Base-by-base conservation (phyloP, 768 basidiomycete species). In the Boletales sp. region DNA sequence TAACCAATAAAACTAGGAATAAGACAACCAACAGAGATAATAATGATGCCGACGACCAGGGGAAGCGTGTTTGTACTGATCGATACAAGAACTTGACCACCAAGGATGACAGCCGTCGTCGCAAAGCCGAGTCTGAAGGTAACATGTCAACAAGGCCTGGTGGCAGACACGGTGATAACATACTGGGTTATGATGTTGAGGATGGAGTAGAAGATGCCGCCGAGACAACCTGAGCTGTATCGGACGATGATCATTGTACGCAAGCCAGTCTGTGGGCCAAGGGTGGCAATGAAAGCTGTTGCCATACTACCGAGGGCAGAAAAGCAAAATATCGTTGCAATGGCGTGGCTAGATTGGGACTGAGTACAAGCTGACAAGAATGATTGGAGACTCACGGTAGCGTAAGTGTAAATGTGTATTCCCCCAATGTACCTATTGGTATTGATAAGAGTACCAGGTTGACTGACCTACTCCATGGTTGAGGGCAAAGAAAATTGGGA, bases 171-270 rank as follows among this genome's bases (percentile, higher is more conserved):
- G 44, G 10, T 13, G 17, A 49, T 12, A 19, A 56, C 60, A 14
- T 45, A 73, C 67, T 77, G 76, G 2, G 78, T 78, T 17, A 82
- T 58, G 55, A 80, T 78, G 57, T 81, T 82, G 6, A 82, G 61
- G 44, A 81, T 55, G 5, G 78, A 76, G 55, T 75, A 79, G 44
- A 80, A 70, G 5, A 68, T 69, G 5, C 76, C 72, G 13, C 79
- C 79, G 10, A 75, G 48, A 51, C 75, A 80, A 3, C 79, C 80
- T 3, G 72, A 73, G 52, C 72, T 74, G 51, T 70, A 80, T 2
- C 79, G 70, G 4, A 72, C 63, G 44, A 77, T 78, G 38, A 80
- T 65, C 78, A 82, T 82, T 0, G 78, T 80, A 7, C 80, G 70
- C 19, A 82, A 63, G 11, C 80, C 80, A 2, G 77, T 81, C 53